Conservation (phyloP, 306 rosid genomes). For the Macrotyloma uniflorum region DNA sequence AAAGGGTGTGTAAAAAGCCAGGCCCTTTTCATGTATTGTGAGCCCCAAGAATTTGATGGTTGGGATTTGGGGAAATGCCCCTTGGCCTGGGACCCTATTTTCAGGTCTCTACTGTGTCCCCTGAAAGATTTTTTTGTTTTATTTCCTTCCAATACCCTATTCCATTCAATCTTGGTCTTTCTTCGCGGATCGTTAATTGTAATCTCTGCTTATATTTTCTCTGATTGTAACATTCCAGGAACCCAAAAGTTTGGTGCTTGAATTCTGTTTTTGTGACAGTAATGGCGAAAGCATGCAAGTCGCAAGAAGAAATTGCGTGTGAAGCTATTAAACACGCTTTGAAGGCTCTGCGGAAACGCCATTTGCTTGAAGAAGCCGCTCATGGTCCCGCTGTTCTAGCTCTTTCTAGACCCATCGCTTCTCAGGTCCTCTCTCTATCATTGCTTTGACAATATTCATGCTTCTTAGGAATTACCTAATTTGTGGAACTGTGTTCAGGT, state of each 20-base stretch:
- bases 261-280: constrained; percentile 2
- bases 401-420: constrained; percentile 68
- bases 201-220: background rate
- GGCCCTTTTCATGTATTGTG: background rate
- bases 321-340: constrained; percentile 81
- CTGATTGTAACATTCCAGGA: background rate
- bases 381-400: constrained; percentile 86
- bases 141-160: background rate
- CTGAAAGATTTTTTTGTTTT: background rate
- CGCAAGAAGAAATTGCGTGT: constrained; percentile 62
- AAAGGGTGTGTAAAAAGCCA: background rate
- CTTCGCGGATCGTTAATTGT: constrained; percentile 5
- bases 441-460: background rate
- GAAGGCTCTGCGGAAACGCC: constrained; percentile 83
- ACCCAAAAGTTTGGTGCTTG: constrained; percentile 5
- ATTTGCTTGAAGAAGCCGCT: constrained; percentile 95
- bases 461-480: constrained; percentile 24
- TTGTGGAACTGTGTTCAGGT: background rate
- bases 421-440: constrained; percentile 51
- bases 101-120: background rate
- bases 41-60: background rate
- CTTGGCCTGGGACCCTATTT: background rate
- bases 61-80: background rate
- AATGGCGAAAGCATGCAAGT: constrained; percentile 45
- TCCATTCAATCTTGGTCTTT: background rate